Evolutionary conservation across 2,329 filamentous ascomycete species (phyloP), one percentile per base, ranked within the genome.

Genomic region (Podosphaera leucotricha): DNA sequence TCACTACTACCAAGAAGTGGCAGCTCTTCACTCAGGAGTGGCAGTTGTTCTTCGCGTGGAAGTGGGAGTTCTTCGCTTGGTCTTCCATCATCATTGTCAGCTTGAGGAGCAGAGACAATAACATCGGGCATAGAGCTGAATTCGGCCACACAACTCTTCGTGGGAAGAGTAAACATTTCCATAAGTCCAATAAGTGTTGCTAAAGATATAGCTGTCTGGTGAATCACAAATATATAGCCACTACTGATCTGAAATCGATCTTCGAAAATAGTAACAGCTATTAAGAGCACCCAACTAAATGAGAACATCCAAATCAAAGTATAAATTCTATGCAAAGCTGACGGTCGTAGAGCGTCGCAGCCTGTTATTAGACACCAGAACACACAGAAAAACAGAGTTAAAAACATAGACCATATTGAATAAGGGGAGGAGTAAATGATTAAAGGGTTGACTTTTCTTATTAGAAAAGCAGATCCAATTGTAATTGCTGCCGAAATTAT

Each of bases 361-460:
- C 81, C 77, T 16, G 78, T 72, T 53, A 84, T 75, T 30, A 92
- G 67, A 49, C 84, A 77, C 87, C 87, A 95, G 39, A 84, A 77
- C 18, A 77, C 60, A 47, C 80, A 76, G 55, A 90, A 75, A 66
- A 85, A 93, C 0, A 83, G 67, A 0, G 80, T 80, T 0, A 87
- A 56, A 64, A 85, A 80, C 77, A 92, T 92, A 22, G 75, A 73
- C 83, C 85, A 92, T 1, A 94, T 79, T 4, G 81, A 69, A 58
- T 90, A 95, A 41, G 77, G 70, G 53, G 80, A 92, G 61, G 83
- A 86, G 62, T 94, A 90, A n/a, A 90, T 66, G 53, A 95, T 84
- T 53, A 83, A 71, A 1, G 87, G 85, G 56, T 95, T 95, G 56
- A 87, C 64, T 59, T 90, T 92, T 33, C 72, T 72, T 37, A 92